Conservation (phyloP, 2,329 filamentous ascomycete genomes). For the Pseudocercospora fuligena region DNA sequence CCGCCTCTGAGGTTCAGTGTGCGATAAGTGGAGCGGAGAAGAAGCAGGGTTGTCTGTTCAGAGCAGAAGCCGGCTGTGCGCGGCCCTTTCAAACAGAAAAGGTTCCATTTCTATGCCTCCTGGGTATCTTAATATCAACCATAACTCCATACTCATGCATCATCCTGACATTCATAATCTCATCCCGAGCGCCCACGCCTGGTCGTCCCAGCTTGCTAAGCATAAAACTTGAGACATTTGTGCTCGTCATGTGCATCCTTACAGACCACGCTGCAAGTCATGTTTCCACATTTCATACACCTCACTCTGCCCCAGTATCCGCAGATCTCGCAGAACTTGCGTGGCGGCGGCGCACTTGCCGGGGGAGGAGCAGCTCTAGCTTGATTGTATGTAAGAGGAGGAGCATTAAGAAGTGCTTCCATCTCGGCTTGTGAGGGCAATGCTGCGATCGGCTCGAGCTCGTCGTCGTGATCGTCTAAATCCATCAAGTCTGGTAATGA, state of each 20-base stretch:
- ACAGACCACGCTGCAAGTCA: constrained; percentile 78
- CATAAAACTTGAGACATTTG: constrained; percentile 63
- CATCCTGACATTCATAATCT: neutral
- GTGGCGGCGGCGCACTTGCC: constrained; percentile 53
- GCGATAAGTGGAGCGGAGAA: neutral
- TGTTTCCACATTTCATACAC: constrained; percentile 77
- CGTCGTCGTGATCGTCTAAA: constrained; percentile 51
- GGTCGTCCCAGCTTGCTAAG: constrained; percentile 27
- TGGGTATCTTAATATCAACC: neutral
- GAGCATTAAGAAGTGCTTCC: constrained; percentile 64
- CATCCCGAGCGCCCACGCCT: constrained; percentile 14
- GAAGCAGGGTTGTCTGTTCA: neutral
- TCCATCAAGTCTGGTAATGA: constrained; percentile 48
- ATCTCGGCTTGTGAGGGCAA: constrained; percentile 57
- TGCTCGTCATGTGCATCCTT: constrained; percentile 74
- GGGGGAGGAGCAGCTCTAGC: constrained; percentile 54
- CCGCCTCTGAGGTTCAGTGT: neutral
- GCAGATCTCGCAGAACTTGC: constrained; percentile 77
- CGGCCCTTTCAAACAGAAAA: too few species aligned
- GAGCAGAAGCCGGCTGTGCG: neutral
- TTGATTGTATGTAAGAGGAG: constrained; percentile 71
- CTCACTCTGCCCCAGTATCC: constrained; percentile 80
- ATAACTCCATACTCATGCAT: neutral
- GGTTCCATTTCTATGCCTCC: neutral
- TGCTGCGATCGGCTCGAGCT: constrained; percentile 26